phyloP scores from a whole-genome alignment of 2,329 filamentous ascomycete species.

The Talaromyces rugulosus region DNA sequence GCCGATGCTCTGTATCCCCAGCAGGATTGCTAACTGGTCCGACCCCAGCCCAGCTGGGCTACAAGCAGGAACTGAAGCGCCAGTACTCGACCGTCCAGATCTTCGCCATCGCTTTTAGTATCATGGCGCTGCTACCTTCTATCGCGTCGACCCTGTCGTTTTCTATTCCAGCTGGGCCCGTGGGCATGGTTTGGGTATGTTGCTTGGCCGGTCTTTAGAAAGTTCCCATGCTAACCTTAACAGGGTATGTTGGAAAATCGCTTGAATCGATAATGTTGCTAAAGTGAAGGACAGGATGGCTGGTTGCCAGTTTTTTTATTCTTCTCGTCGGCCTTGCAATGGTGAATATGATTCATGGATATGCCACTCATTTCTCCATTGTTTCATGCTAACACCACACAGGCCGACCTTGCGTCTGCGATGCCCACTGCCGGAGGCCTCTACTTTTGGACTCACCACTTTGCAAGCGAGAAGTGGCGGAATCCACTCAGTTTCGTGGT shows the following conservation, averaged over 20 bases:
- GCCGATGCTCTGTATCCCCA: background rate
- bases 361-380: slow-evolving; percentile 5
- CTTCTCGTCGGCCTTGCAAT: slow-evolving; percentile 59
- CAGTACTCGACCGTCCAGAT: slow-evolving; percentile 61
- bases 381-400: background rate
- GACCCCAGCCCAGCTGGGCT: slow-evolving; percentile 30
- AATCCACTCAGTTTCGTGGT: slow-evolving; percentile 59
- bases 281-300: slow-evolving; percentile 44
- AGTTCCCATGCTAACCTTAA: background rate
- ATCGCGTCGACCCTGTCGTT: slow-evolving; percentile 58
- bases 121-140: slow-evolving; percentile 60
- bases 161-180: slow-evolving; percentile 56
- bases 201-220: background rate
- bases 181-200: slow-evolving; percentile 57
- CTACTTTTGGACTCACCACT: slow-evolving; percentile 60
- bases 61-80: slow-evolving; percentile 58
- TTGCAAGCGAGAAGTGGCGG: slow-evolving; percentile 50
- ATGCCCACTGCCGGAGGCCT: slow-evolving; percentile 59
- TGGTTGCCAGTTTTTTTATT: slow-evolving; percentile 55
- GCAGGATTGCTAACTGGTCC: background rate
- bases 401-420: slow-evolving; percentile 49
- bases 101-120: slow-evolving; percentile 57
- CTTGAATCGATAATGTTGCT: background rate
- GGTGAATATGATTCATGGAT: slow-evolving; percentile 33
- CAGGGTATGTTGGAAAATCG: slow-evolving; percentile 8